A percentile compares a stretch with the other conserved stretches of the same genome.
Conservation (phyloP, 2,329 filamentous ascomycete genomes). For the Aspergillus sp. region DNA sequence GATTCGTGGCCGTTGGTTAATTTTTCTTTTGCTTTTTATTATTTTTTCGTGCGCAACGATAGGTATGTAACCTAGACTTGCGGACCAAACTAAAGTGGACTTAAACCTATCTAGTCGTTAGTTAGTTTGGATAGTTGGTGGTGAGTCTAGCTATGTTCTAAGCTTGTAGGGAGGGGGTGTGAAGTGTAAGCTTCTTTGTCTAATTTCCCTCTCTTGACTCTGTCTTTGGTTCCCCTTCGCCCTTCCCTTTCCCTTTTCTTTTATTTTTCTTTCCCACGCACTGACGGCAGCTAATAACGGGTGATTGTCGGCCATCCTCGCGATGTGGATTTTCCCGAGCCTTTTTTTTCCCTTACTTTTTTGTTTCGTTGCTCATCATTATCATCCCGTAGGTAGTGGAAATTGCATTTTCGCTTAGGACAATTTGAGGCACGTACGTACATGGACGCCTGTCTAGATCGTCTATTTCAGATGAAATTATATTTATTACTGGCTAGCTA, state of each 20-base stretch:
- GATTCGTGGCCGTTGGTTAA: not conserved
- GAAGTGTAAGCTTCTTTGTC: not conserved
- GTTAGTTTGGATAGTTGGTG: no score
- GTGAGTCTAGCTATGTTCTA: not conserved
- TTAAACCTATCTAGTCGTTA: no score
- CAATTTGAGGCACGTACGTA: no score
- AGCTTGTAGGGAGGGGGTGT: not conserved
- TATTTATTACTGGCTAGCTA: no score
- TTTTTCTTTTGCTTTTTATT: not conserved
- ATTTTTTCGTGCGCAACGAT: no score
- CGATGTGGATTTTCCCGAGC: not conserved
- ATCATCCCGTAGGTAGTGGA: not conserved
- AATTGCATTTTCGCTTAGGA: not conserved
- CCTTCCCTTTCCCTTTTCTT: not conserved
- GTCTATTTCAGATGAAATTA: no score
- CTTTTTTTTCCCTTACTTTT: not conserved
- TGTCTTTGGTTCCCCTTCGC: no score
- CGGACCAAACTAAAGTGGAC: no score
- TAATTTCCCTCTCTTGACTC: not conserved
- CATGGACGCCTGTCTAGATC: no score
- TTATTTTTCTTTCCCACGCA: conserved; percentile 6
- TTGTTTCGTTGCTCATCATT: not conserved
- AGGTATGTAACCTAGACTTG: no score
- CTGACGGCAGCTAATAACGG: conserved; percentile 19
- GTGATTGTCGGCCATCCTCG: conserved; percentile 17